Evolutionary conservation across 2,329 filamentous ascomycete genomes (phyloP), one percentile per base, ranked within the genome.

Genomic region (Graphium sp.): DNA sequence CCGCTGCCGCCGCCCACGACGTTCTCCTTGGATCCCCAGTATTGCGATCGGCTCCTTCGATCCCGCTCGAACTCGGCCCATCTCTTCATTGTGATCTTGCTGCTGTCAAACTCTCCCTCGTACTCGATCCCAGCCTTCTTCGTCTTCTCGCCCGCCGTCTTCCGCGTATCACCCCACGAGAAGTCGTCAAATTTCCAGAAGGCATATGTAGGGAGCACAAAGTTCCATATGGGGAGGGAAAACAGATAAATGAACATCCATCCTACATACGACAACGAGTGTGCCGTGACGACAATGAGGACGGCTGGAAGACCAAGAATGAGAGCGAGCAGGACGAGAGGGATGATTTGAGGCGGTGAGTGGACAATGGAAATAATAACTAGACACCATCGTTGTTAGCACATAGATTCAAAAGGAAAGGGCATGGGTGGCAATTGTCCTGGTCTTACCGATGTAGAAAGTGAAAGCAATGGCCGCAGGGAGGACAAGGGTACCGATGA

Each of bases 101-200:
- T 91, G 52, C 80, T 91, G 53, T 98, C 91, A 44, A 98, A 98
- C 53, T 95, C 89, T 37, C 89, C 89, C 53, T 94, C 83, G 37
- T 77, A 77, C 45, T 87, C 85, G 36, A 84, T 74, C 18, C 82
- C 81, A 3, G 68, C 80, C 56, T 87, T 89, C 61, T 87, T 85
- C 10, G 71, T 76, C 58, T 79, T 82, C 46, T 93, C 87, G 17
- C 85, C 85, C 0, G 76, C 81, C 22, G 87, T 93, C 69, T 95
- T 92, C 36, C 89, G 74, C 31, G 89, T 98, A 38, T 98, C 91
- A 45, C 89, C 89, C 89, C 89, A 98, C 32, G 81, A 92, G 62
- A 98, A 98, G 59, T 98, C 89, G 50, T 98, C 89, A 49, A 98
- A 98, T 58, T 98, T 95, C 89, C 89, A 98, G 62, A 87, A 98